Percentiles rank a stretch among this genome's conserved stretches.
These are phyloP conservation scores for Orbilia javanica DNA, from an alignment of 2,329 filamentous ascomycete genomes.

Conservation along the genomic window DNA sequence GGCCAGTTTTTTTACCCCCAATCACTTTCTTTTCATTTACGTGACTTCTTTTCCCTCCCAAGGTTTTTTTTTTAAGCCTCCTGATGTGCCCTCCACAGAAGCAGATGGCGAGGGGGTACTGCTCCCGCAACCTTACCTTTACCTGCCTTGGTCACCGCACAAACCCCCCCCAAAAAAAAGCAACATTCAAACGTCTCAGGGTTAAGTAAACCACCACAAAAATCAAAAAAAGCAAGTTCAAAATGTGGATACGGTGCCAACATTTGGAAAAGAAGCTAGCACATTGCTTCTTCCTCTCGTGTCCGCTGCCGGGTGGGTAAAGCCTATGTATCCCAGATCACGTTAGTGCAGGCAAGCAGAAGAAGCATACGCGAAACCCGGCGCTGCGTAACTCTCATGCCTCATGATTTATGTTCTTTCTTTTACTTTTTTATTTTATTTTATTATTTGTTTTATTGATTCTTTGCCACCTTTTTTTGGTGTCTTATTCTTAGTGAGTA, in stretches of 20 bases:
- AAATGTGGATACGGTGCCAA: constrained; percentile 37
- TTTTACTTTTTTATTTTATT: constrained; percentile 34
- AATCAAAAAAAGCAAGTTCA: constrained; percentile 18
- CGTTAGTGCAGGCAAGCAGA: constrained; percentile 49
- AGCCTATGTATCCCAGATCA: constrained; percentile 59
- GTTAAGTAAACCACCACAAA: constrained; percentile 27
- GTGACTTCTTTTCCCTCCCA: constrained; percentile 29
- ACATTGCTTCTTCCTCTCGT: constrained; percentile 52
- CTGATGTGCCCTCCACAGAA: constrained; percentile 42
- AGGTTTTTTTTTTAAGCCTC: constrained; percentile 51
- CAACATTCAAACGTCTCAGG: constrained; percentile 47
- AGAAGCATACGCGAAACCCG: constrained; percentile 44
- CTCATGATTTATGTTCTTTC: too few species aligned
- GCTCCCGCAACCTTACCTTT: constrained; percentile 55
- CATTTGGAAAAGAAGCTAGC: constrained; percentile 24
- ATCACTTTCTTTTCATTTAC: constrained; percentile 20
- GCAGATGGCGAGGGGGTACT: constrained; percentile 47
- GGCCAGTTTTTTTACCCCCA: constrained; percentile 4
- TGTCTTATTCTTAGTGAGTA: constrained; percentile 30
- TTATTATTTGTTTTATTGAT: too few species aligned
- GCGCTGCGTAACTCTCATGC: constrained; percentile 16
- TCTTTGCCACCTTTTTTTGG: constrained; percentile 39
- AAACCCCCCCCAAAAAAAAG: constrained; percentile 32
- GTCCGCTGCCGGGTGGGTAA: constrained; percentile 58
- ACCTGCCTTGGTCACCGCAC: constrained; percentile 31